Evolutionary conservation across 345 rosid genomes (phyloP), one percentile per base, ranked within the genome.

Genomic region (Corchorus capsularis): DNA sequence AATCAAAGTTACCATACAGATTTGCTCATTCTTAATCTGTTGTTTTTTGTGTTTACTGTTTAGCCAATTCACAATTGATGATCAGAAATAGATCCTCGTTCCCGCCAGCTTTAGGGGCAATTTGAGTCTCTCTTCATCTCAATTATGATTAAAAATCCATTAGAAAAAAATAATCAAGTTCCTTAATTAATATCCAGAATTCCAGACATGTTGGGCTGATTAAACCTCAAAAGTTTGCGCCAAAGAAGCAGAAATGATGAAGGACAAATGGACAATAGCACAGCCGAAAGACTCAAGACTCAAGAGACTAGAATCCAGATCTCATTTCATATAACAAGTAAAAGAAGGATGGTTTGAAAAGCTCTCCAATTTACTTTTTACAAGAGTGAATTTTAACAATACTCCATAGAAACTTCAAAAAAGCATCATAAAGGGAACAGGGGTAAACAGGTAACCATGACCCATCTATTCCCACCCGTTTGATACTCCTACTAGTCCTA

Each of bases 1-100:
- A n/a, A 68, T 68, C 20, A 68, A 49, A 39, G 43, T 68, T 49
- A 22, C 32, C 45, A 69, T 52, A 69, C 60, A 34, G 27, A 16
- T 69, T 49, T 34, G 16, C 27, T 69, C 32, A 17, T 35, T 17
- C 2, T 34, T 34, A 5, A 1, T 69, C 6, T 32, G 43, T 49
- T 9, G 59, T 49, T 68, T 34, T 22, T 4, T 13, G 8, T 22
- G 47, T 14, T 54, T 7, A 11, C 2, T 10, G 3, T 20, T 20
- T 20, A 12, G 46, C 22, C 22, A 14, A 8, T 49, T 68, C 1
- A 45, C 22, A 14, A 8, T 49, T 68, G 9, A 45, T 45, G 10
- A 8, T 45, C 47, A 45, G 47, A 45, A 39, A 39, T 45, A 6
- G 47, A 45, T 8, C 8, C 47, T 7, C 47, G 8, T 45, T 7